A percentile compares a stretch with the other conserved stretches of the same genome.
Conservation (phyloP, 371 early-diverging fungal genomes). For the Dinochytrium kinnereticum region DNA sequence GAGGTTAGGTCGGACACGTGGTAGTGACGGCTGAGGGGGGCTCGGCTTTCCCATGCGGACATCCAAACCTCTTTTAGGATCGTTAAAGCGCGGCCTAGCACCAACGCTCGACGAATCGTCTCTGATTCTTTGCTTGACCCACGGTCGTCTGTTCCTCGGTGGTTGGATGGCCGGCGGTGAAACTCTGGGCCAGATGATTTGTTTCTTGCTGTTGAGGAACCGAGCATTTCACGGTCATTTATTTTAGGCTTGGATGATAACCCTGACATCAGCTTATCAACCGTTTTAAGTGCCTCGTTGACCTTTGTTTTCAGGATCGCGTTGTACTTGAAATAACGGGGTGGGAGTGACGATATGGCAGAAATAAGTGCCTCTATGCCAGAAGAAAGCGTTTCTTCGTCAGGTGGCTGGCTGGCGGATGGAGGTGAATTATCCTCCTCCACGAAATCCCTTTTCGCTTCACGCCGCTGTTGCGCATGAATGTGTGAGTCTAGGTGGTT, state of each 20-base stretch:
- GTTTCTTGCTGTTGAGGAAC: too few relatives aligned
- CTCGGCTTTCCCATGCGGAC: conserved; percentile 11
- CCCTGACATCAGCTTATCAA: neutral
- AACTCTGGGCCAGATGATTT: neutral
- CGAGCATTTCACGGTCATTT: too few relatives aligned
- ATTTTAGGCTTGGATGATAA: too few relatives aligned
- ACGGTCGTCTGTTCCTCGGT: too few relatives aligned
- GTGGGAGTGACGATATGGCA: neutral
- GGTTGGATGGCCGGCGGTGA: neutral
- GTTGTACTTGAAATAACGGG: neutral
- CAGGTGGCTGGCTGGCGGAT: neutral
- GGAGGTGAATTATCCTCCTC: neutral
- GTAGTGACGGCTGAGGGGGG: neutral
- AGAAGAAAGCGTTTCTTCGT: neutral
- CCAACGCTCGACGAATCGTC: neutral
- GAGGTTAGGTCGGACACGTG: conserved; percentile 7
- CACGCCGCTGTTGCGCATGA: neutral
- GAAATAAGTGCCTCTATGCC: conserved; percentile 7
- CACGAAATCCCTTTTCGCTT: neutral
- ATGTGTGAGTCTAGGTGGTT: neutral
- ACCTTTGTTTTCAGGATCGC: neutral
- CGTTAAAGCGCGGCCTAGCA: neutral
- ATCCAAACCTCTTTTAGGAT: conserved; percentile 2
- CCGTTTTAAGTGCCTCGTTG: neutral
- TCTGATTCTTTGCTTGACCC: neutral